Evolutionary conservation across 768 basidiomycete species (phyloP).

Genomic region (Suillus alpinus): DNA sequence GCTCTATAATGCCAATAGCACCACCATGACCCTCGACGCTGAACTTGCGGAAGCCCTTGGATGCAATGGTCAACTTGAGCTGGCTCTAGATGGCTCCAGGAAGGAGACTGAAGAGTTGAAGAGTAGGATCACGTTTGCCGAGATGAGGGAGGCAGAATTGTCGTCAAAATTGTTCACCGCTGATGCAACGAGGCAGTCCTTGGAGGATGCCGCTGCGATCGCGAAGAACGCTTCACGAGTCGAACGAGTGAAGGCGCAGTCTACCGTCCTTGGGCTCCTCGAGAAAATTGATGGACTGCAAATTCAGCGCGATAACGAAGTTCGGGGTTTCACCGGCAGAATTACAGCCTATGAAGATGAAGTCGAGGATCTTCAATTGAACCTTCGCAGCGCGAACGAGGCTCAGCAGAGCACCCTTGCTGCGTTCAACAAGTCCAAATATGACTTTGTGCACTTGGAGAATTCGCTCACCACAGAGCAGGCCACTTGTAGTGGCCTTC

Average conservation of each 20-base stretch:
- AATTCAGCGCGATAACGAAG: slow-evolving; percentile 9
- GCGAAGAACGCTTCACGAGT: background rate
- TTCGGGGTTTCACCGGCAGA: background rate
- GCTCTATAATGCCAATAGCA: background rate
- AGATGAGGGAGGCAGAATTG: slow-evolving; percentile 1
- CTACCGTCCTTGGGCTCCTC: slow-evolving; percentile 9
- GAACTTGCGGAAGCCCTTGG: background rate
- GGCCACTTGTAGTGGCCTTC: background rate
- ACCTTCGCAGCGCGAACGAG: background rate
- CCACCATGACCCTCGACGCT: background rate
- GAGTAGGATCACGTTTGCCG: background rate
- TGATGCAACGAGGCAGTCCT: background rate
- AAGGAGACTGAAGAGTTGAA: background rate
- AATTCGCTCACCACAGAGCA: background rate
- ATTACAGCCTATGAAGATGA: slow-evolving; percentile 3
- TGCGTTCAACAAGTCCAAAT: background rate
- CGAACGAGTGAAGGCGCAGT: slow-evolving; percentile 5
- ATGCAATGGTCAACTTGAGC: background rate
- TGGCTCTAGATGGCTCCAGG: background rate
- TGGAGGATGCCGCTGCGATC: background rate
- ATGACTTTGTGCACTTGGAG: background rate
- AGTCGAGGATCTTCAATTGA: background rate
- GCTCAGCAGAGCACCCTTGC: background rate
- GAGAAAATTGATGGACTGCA: slow-evolving; percentile 6
- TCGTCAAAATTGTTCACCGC: background rate